These are phyloP conservation scores for Lobosporangium transversale DNA, from an alignment of 192 early-diverging fungal species.

Conservation along the genomic window DNA sequence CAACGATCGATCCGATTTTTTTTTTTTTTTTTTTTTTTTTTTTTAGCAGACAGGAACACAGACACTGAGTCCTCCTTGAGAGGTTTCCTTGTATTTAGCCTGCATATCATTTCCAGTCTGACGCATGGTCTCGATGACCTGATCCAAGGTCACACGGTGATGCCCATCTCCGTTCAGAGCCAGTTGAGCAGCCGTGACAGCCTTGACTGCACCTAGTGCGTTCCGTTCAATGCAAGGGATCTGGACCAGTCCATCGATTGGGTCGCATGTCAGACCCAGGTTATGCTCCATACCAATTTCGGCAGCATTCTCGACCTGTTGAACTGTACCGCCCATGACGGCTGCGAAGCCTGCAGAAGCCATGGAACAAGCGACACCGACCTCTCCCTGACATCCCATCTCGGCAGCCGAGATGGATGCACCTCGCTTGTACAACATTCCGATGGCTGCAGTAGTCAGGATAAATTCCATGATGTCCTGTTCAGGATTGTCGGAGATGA, in stretches of 20 bases:
- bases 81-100: constrained; percentile 97
- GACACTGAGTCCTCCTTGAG: constrained; percentile 81
- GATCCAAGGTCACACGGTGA: constrained; percentile 91
- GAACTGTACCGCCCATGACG: constrained; percentile 93
- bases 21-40: neutral
- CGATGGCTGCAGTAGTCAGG: constrained; percentile 92
- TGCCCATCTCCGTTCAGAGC: constrained; percentile 93
- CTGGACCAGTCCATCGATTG: constrained; percentile 91
- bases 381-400: constrained; percentile 98
- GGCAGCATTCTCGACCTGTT: constrained; percentile 94
- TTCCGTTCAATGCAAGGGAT: constrained; percentile 98
- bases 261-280: constrained; percentile 87
- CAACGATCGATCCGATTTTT: too few relatives aligned
- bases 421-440: constrained; percentile 97
- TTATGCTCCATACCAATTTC: constrained; percentile 97
- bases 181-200: constrained; percentile 94
- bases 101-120: constrained; percentile 93
- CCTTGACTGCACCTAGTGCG: constrained; percentile 94
- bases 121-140: constrained; percentile 96
- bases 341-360: constrained; percentile 93
- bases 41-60: constrained; percentile 36
- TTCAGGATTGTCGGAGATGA: constrained; percentile 86
- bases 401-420: constrained; percentile 95
- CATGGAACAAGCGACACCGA: constrained; percentile 98
- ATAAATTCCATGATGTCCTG: constrained; percentile 92